phyloP scores from a whole-genome alignment of 2,329 filamentous ascomycete genomes.

The Claviceps sp. region DNA sequence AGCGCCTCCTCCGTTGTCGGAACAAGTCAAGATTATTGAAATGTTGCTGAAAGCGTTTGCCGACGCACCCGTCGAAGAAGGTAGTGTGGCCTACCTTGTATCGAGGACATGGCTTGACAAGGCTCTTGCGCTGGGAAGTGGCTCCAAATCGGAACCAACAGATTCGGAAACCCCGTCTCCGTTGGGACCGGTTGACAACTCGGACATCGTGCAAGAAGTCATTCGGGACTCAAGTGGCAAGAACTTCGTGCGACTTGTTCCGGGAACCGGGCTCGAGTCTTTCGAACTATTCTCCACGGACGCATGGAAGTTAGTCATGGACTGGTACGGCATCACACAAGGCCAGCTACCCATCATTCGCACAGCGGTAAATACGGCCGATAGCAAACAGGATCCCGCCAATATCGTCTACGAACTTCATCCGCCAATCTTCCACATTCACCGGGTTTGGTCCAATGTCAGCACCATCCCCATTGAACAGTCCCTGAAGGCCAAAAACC shows the following conservation, averaged over 20 bases:
- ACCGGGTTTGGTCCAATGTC: constrained; percentile 57
- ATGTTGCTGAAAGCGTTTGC: constrained; percentile 40
- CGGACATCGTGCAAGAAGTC: constrained; percentile 58
- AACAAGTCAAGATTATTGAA: constrained; percentile 62
- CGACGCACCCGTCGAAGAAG: constrained; percentile 47
- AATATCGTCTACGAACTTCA: constrained; percentile 74
- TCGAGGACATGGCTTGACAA: constrained; percentile 67
- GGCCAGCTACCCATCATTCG: constrained; percentile 61
- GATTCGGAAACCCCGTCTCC: constrained; percentile 43
- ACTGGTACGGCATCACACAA: constrained; percentile 67
- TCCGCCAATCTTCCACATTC: constrained; percentile 72
- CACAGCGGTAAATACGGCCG: constrained; percentile 62
- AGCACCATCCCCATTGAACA: constrained; percentile 44
- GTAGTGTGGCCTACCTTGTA: constrained; percentile 64
- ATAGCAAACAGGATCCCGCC: constrained; percentile 18
- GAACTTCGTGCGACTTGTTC: constrained; percentile 60
- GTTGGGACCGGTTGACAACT: constrained; percentile 77
- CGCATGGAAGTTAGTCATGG: constrained; percentile 68
- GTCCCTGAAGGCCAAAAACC: constrained; percentile 45
- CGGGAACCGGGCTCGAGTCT: constrained; percentile 53
- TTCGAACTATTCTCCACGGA: constrained; percentile 65
- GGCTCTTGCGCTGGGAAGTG: constrained; percentile 52
- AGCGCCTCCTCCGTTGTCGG: constrained; percentile 26
- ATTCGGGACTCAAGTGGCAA: constrained; percentile 35
- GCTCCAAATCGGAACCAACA: constrained; percentile 40